Conservation (phyloP, 495 filamentous ascomycete genomes). For the Melanomma pulvis-pyrius region DNA sequence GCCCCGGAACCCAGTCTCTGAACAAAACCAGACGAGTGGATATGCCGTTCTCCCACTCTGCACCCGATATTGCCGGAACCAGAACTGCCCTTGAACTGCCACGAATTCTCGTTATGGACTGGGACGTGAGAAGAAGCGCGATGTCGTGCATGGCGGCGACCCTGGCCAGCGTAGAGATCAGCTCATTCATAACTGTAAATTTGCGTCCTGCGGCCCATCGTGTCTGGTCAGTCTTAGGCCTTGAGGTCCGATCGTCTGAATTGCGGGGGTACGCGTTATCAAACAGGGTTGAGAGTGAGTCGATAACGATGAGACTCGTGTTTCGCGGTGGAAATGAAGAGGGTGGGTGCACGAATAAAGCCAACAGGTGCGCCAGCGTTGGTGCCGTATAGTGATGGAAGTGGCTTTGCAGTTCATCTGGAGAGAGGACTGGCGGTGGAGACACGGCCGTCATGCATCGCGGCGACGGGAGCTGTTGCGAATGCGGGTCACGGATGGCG, state of each 20-base stretch:
- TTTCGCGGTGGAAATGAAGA: slow-evolving; percentile 59
- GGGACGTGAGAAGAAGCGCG: slow-evolving; percentile 70
- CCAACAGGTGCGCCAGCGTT: slow-evolving; percentile 75
- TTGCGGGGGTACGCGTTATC: slow-evolving; percentile 69
- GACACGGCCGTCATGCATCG: not conserved
- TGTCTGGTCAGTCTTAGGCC: slow-evolving; percentile 49
- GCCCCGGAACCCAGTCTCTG: slow-evolving; percentile 57
- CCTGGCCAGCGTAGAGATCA: slow-evolving; percentile 61
- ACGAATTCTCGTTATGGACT: slow-evolving; percentile 70
- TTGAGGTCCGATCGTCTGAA: slow-evolving; percentile 42
- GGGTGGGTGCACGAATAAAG: slow-evolving; percentile 67
- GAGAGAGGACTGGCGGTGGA: slow-evolving; percentile 6
- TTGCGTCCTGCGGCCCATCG: slow-evolving; percentile 63
- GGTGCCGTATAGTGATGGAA: slow-evolving; percentile 49
- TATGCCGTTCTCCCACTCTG: slow-evolving; percentile 70
- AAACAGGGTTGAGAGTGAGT: slow-evolving; percentile 74
- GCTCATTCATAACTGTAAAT: slow-evolving; percentile 62
- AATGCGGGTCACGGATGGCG: not conserved
- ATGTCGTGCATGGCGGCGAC: slow-evolving; percentile 66
- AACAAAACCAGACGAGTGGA: slow-evolving; percentile 71
- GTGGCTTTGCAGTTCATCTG: slow-evolving; percentile 40
- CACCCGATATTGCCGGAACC: slow-evolving; percentile 67
- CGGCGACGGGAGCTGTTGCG: not conserved
- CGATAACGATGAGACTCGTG: slow-evolving; percentile 72
- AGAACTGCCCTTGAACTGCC: slow-evolving; percentile 61